These are phyloP conservation scores for Amanita fuliginea DNA, from an alignment of 768 basidiomycete species.

Conservation along the genomic window DNA sequence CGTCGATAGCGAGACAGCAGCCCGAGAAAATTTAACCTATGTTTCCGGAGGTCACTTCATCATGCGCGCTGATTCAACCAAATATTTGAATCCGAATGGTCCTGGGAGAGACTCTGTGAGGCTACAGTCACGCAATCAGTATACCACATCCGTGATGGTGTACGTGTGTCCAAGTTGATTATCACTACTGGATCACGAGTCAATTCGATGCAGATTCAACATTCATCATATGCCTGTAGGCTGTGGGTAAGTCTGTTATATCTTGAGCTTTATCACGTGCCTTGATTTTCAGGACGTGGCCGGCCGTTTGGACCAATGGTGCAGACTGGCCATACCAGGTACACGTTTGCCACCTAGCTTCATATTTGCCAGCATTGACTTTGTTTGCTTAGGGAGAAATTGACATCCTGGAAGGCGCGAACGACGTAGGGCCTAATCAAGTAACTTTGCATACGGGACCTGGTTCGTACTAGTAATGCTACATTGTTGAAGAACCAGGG, in stretches of 20 bases:
- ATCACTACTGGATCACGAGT: not conserved
- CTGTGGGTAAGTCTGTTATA: slow-evolving; percentile 29
- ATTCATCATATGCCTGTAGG: slow-evolving; percentile 52
- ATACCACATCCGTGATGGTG: slow-evolving; percentile 43
- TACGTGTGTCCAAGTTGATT: slow-evolving; percentile 16
- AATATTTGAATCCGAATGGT: slow-evolving; percentile 31
- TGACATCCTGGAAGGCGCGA: slow-evolving; percentile 49
- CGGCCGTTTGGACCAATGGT: slow-evolving; percentile 48
- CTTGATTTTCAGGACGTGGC: slow-evolving; percentile 27
- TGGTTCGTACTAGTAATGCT: slow-evolving; percentile 18
- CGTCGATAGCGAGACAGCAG: slow-evolving; percentile 36
- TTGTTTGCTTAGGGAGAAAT: slow-evolving; percentile 31
- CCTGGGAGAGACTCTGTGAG: slow-evolving; percentile 52
- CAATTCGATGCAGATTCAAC: slow-evolving; percentile 25
- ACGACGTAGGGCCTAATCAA: slow-evolving; percentile 39
- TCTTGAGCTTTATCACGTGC: not conserved
- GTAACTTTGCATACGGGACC: slow-evolving; percentile 46
- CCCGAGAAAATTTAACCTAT: slow-evolving; percentile 44
- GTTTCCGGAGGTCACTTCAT: slow-evolving; percentile 41
- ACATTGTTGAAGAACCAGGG: not conserved
- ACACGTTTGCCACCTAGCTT: not conserved
- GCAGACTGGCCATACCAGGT: slow-evolving; percentile 35
- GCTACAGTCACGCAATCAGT: slow-evolving; percentile 40
- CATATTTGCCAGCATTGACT: not conserved
- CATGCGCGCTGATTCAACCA: slow-evolving; percentile 44